These are phyloP conservation scores for Macrophomina pseudophaseolina DNA, from an alignment of 2,329 filamentous ascomycete species.

Conservation along the genomic window DNA sequence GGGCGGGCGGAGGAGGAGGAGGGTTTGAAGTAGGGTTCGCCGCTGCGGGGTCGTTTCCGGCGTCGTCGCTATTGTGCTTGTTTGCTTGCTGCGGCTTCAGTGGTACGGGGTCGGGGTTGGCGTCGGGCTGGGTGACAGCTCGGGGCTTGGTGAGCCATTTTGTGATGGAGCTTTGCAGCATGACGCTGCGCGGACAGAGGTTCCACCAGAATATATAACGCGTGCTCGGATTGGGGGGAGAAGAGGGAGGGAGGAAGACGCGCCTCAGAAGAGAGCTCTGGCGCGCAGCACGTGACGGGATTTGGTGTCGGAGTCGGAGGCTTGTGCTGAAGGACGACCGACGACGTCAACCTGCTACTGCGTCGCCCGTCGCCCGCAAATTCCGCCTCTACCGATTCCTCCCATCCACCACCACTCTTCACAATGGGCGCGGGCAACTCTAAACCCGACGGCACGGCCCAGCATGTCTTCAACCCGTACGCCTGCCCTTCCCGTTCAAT, in stretches of 20 bases:
- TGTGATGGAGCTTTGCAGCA: constrained; percentile 54
- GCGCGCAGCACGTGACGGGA: constrained; percentile 20
- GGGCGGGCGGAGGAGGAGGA: neutral
- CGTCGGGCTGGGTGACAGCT: constrained; percentile 31
- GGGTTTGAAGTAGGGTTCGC: neutral
- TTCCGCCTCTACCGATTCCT: constrained; percentile 10
- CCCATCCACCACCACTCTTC: constrained; percentile 29
- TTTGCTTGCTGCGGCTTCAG: constrained; percentile 14
- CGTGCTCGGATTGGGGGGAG: neutral
- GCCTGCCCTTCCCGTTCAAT: constrained; percentile 33
- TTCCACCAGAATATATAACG: neutral
- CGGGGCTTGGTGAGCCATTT: constrained; percentile 55
- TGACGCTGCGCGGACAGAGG: constrained; percentile 29
- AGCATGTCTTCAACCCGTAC: constrained; percentile 68
- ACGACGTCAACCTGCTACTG: constrained; percentile 24
- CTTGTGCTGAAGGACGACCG: constrained; percentile 6
- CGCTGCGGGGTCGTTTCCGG: neutral
- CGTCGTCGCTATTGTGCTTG: neutral
- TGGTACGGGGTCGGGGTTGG: constrained; percentile 18
- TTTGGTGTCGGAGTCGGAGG: neutral
- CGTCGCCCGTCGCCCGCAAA: constrained; percentile 16
- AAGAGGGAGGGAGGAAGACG: neutral
- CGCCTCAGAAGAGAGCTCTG: neutral
- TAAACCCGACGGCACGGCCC: constrained; percentile 60
- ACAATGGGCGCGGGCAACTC: constrained; percentile 68